These are phyloP conservation scores for Cymbidium sinense DNA, from an alignment of 106 monocot genomes.

Conservation along the genomic window DNA sequence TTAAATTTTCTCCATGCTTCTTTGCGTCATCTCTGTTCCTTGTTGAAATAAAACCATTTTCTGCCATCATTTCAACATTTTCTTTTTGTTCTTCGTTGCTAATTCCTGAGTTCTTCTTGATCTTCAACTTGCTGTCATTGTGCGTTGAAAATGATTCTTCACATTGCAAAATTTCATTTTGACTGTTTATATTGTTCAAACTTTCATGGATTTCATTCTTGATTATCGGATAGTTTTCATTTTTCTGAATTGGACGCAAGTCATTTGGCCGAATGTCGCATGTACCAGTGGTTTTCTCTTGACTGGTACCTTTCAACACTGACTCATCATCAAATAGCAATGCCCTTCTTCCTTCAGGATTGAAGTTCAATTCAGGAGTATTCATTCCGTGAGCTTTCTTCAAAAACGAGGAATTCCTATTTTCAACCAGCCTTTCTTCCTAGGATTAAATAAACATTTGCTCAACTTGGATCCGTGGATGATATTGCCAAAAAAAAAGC, in stretches of 20 bases:
- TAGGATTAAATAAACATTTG: not conserved
- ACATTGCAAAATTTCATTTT: not conserved
- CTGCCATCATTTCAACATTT: not conserved
- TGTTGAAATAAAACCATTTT: slow-evolving; percentile 24
- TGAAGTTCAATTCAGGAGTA: not conserved
- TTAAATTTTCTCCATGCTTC: not conserved
- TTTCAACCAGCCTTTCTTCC: not conserved
- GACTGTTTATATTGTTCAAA: not conserved
- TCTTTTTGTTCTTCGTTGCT: not conserved
- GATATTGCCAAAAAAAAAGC: not conserved
- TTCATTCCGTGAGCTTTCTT: not conserved
- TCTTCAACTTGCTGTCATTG: not conserved
- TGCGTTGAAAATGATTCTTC: not conserved
- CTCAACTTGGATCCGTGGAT: not conserved
- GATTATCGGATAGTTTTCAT: not conserved
- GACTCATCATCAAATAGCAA: not conserved
- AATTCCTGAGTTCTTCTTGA: not conserved
- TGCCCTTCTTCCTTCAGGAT: not conserved
- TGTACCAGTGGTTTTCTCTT: slow-evolving; percentile 12
- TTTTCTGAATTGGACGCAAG: slow-evolving; percentile 1
- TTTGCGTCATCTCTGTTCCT: slow-evolving; percentile 18
- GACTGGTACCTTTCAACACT: not conserved
- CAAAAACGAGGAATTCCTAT: not conserved
- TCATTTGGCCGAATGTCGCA: slow-evolving; percentile 2
- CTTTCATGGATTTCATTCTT: not conserved